These are phyloP conservation scores for Cytospora mali DNA, from an alignment of 2,329 filamentous ascomycete genomes.

Conservation along the genomic window DNA sequence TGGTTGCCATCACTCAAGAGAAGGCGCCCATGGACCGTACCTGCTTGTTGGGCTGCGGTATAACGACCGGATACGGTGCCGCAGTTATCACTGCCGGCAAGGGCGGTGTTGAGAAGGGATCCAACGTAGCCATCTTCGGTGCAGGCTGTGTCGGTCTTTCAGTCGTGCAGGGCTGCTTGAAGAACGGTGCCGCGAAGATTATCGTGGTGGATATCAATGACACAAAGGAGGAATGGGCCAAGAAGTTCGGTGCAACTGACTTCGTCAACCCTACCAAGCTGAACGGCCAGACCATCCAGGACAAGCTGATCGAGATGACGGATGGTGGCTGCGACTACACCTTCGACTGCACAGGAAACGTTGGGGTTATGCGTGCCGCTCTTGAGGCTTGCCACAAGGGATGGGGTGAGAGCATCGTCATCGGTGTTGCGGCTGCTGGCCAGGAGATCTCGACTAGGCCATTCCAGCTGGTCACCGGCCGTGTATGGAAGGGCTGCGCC, in stretches of 20 bases:
- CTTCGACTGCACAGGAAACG: constrained; percentile 98
- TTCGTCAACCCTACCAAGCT: constrained; percentile 93
- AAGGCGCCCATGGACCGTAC: constrained; percentile 95
- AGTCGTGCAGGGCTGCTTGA: constrained; percentile 90
- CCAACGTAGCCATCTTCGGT: constrained; percentile 89
- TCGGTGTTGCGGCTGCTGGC: constrained; percentile 93
- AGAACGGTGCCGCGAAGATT: constrained; percentile 77
- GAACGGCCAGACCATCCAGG: constrained; percentile 78
- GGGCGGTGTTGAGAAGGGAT: constrained; percentile 73
- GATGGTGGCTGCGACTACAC: constrained; percentile 98
- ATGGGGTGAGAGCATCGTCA: constrained; percentile 97
- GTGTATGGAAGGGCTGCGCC: constrained; percentile 96
- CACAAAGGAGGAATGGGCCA: constrained; percentile 85
- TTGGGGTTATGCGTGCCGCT: constrained; percentile 91
- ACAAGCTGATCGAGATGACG: constrained; percentile 95
- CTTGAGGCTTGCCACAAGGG: constrained; percentile 99
- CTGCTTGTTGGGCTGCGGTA: constrained; percentile 94
- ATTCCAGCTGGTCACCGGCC: constrained; percentile 97
- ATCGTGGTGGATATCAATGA: constrained; percentile 81
- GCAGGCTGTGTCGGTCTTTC: constrained; percentile 94
- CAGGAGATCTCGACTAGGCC: constrained; percentile 91
- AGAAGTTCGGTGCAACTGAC: constrained; percentile 94
- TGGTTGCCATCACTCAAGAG: constrained; percentile 80
- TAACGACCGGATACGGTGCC: constrained; percentile 97
- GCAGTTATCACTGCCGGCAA: constrained; percentile 84